Evolutionary conservation across 2,329 filamentous ascomycete genomes (phyloP), one percentile per base, ranked within the genome.

Genomic region (Rachicladosporium sp.): DNA sequence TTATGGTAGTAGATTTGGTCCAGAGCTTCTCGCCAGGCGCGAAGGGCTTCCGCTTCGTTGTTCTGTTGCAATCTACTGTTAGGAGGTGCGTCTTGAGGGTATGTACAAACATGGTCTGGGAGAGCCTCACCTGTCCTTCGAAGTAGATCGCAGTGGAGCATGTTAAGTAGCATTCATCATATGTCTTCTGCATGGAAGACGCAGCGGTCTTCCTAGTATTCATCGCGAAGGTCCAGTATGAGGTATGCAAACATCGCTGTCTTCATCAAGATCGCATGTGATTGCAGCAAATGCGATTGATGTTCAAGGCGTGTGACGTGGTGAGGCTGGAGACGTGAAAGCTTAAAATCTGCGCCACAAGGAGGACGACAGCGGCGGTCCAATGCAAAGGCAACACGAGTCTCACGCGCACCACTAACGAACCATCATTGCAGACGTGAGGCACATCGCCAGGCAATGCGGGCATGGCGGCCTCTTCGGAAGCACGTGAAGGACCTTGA

Each of bases 121-220:
- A 19, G 15, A 19, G 15, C 15, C 62, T 49, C 65, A 93, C 87
- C 76, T 93, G 82, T 59, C 81, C 78, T 66, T 98, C 91, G 61
- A 94, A 95, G 65, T 94, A 95, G 38, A 94, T 84, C 31, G 89
- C 89, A 2, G 88, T 96, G 10, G 88, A 95, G 64, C 88, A 95
- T 57, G 82, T 87, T 52, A 95, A 67, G 65, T 94, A 95, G 62
- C 83, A 88, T 62, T 96, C 87, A 67, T 96, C 89, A 66, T 96
- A 96, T 40, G 87, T 93, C 73, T 94, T 95, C 67, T 96, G 89
- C 61, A 95, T 77, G 46, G 78, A 78, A 63, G 82, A 78, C 57
- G 78, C 71, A 46, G 70, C 68, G 57, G 77, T 78, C 60, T 67
- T 67, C 56, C 70, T 68, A 10, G 38, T 21, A 38, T 42, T 42